phyloP scores from a whole-genome alignment of 352 stramenopile species.

The Phytophthora brassicae region DNA sequence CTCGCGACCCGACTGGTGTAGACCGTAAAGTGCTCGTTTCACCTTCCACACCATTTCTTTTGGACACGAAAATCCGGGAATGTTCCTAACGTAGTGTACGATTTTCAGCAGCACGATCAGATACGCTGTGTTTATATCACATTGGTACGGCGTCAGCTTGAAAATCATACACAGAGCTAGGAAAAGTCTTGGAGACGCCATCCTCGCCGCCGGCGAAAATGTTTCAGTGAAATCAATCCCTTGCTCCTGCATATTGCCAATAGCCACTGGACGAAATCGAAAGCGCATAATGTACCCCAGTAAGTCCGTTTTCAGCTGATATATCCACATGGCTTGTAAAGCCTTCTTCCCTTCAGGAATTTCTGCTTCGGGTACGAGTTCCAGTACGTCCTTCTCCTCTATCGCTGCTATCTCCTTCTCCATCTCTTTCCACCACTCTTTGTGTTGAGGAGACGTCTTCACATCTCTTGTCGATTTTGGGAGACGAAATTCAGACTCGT shows the following conservation, averaged over 20 bases:
- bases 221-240: conserved; percentile 10
- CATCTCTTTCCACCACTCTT: conserved; percentile 11
- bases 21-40: background rate
- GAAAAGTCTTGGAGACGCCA: background rate
- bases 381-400: conserved; percentile 7
- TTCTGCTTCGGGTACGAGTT: background rate
- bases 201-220: background rate
- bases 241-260: background rate
- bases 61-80: conserved; percentile 8
- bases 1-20: conserved; percentile 2
- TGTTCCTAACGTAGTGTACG: background rate
- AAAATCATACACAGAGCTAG: background rate
- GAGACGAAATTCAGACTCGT: background rate
- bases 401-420: conserved; percentile 1
- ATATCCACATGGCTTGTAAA: conserved; percentile 2
- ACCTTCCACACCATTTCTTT: conserved; percentile 8
- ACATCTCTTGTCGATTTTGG: background rate
- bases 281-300: conserved; percentile 2
- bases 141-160: background rate
- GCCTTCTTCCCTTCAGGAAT: background rate
- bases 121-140: conserved; percentile 10
- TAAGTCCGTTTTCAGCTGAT: background rate
- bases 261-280: background rate
- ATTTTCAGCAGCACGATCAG: background rate
- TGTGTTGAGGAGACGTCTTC: background rate